These are phyloP conservation scores for Dictyostelium intermedium DNA, from an alignment of 78 protist genomes.

Conservation along the genomic window DNA sequence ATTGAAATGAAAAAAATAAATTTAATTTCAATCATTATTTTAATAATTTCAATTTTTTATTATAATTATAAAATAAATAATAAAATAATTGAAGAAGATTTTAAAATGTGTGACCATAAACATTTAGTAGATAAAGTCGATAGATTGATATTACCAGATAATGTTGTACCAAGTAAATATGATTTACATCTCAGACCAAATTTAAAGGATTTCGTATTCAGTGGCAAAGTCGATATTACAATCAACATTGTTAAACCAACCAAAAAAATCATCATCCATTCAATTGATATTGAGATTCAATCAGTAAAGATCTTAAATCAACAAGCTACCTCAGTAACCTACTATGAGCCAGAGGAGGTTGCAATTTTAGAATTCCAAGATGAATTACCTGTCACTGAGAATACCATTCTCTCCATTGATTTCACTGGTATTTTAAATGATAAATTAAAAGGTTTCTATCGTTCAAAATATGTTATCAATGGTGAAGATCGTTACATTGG, in stretches of 20 bases:
- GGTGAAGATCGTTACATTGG: conserved; percentile 58
- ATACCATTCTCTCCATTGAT: neutral
- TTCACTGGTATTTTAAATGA: conserved; percentile 64
- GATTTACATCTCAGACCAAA: conserved; percentile 30
- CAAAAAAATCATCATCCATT: conserved; percentile 1
- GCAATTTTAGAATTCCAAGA: conserved; percentile 12
- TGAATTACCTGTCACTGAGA: neutral
- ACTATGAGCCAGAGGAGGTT: conserved; percentile 15
- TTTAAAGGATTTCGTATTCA: conserved; percentile 28
- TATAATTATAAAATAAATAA: neutral
- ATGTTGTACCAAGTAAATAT: conserved; percentile 30
- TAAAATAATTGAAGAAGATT: neutral
- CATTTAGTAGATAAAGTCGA: conserved; percentile 32
- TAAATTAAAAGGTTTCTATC: conserved; percentile 75
- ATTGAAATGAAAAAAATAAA: neutral
- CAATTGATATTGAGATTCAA: conserved; percentile 31
- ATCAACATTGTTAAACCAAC: conserved; percentile 20
- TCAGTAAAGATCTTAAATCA: neutral
- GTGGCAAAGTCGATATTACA: conserved; percentile 1
- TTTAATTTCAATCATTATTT: neutral
- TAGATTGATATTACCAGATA: conserved; percentile 50
- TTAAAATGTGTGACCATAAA: conserved; percentile 12
- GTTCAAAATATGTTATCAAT: conserved; percentile 56
- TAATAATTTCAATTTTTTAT: neutral
- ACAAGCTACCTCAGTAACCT: conserved; percentile 1